Base-by-base conservation (phyloP, 1,139 yeast species). In the Arxiozyma bovina region DNA sequence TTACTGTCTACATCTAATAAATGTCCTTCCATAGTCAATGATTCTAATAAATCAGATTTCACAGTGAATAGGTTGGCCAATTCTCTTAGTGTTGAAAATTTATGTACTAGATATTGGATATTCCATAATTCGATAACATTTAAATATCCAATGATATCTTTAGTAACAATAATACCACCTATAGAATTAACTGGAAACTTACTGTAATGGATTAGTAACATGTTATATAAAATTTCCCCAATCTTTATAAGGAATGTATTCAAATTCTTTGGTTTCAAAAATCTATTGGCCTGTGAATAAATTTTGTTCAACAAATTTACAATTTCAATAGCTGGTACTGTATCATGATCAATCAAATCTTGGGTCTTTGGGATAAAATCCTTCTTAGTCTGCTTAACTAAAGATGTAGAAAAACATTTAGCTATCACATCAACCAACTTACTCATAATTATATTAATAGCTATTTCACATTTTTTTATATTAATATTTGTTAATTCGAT, bases 21-120 rank as follows among this genome's bases (percentile, higher is more conserved):
- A 63, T 83, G 87, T 1, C 96, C 96, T 62, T 90, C 96, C 48
- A 86, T 81, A 1, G 91, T 82, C 65, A 91, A 77, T 0, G 96
- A 87, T 59, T 83, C 83, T 57, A 91, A 75, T 62, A 88, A 79
- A 52, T 80, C 83, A 1, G 85, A 81, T 65, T 85, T 90, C 17
- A 88, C 96, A 0, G 96, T 86, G 67, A 85, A 91, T 60, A 91
- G 74, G 64, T 88, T 89, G 43, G 94, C 91, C 57, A 91, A 81
- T 61, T 90, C 96, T 65, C 89, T 83, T 59, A 91, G 73, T 12
- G 89, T 75, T 51, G 81, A 82, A 72, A 87, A 89, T 54, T 80
- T 79, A 45, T 82, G 87, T n/a, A 84, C 76, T 44, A 90, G 73
- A 53, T 80, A 83, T 1, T 77, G 76, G 34, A 87, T 75, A 6